A percentile compares a stretch with the other conserved stretches of the same genome.
phyloP scores from a whole-genome alignment of 2,329 filamentous ascomycete species.

The Colletotrichum sp. region DNA sequence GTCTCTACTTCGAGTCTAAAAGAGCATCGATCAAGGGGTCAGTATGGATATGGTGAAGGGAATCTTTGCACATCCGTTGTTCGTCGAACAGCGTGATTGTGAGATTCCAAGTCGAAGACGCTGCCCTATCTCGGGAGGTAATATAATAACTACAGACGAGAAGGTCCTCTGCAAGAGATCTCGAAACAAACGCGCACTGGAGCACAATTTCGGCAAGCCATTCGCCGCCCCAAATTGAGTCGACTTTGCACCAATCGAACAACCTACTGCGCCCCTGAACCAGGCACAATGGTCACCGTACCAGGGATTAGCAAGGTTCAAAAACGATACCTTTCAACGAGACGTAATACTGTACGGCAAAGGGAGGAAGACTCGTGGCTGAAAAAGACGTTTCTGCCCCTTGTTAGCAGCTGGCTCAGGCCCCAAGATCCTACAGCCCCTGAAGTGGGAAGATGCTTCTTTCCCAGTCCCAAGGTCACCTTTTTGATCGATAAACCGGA shows the following conservation, averaged over 20 bases:
- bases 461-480: conserved; percentile 31
- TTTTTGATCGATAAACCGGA: conserved; percentile 30
- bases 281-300: not conserved
- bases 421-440: not conserved
- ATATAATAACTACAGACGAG: not conserved
- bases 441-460: conserved; percentile 20
- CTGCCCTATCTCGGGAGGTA: not conserved
- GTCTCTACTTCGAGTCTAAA: not conserved
- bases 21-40: not conserved
- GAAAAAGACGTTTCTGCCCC: not conserved
- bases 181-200: not conserved
- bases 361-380: not conserved
- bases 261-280: not conserved
- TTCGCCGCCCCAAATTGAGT: not conserved
- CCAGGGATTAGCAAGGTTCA: not conserved
- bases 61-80: not conserved
- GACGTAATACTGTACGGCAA: not conserved
- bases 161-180: not conserved
- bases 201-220: not conserved
- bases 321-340: not conserved
- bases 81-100: not conserved
- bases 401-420: not conserved
- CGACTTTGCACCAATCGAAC: not conserved
- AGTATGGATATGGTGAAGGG: not conserved
- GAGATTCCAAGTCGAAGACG: not conserved